Conservation (phyloP, 2,329 filamentous ascomycete genomes). For the Claviceps sp. region DNA sequence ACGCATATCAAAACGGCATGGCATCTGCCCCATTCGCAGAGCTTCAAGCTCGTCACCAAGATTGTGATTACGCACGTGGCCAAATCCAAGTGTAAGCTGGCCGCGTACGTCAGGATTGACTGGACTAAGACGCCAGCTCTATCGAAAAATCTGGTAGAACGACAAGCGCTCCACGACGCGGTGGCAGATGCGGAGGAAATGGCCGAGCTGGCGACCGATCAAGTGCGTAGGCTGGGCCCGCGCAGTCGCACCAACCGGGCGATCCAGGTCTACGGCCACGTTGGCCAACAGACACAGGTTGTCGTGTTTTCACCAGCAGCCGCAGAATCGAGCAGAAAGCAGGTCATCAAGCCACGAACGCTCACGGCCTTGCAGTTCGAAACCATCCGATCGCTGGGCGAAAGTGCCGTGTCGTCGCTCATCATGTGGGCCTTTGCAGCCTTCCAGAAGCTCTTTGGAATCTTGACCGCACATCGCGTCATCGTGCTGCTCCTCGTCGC, state of each 20-base stretch:
- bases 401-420: constrained; percentile 61
- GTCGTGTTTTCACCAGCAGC: constrained; percentile 44
- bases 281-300: constrained; percentile 55
- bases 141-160: constrained; percentile 48
- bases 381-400: constrained; percentile 55
- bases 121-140: constrained; percentile 60
- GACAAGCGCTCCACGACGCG: constrained; percentile 64
- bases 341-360: constrained; percentile 46
- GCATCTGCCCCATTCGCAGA: constrained; percentile 71
- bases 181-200: constrained; percentile 60
- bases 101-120: constrained; percentile 75
- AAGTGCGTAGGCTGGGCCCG: constrained; percentile 60
- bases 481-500: constrained; percentile 55
- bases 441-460: constrained; percentile 51
- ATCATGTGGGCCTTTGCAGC: constrained; percentile 64
- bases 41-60: constrained; percentile 76
- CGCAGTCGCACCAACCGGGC: constrained; percentile 65
- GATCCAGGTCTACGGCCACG: constrained; percentile 63
- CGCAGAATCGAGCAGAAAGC: constrained; percentile 35
- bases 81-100: constrained; percentile 85
- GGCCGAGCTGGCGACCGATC: constrained; percentile 62
- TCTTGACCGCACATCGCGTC: constrained; percentile 59
- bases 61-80: constrained; percentile 87
- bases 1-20: constrained; percentile 53
- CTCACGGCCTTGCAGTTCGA: constrained; percentile 61